Evolutionary conservation across 139 green algal species (phyloP).

Genomic region (Chlamydomonas incerta): DNA sequence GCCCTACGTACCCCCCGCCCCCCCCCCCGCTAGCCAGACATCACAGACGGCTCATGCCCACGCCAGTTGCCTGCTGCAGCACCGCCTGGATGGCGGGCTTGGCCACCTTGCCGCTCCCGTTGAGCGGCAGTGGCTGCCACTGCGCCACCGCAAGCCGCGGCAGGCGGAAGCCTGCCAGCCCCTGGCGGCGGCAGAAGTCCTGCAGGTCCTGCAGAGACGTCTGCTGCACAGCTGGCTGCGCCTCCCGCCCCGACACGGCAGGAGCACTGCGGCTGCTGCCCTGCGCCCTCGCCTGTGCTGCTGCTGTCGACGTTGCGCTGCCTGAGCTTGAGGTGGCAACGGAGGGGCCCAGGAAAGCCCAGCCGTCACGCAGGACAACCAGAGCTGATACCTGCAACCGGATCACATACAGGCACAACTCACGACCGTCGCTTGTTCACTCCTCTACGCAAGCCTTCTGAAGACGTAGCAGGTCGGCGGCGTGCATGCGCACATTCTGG

Average conservation of each 20-base stretch:
- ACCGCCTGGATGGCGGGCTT: slow-evolving; percentile 64
- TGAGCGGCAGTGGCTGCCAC: slow-evolving; percentile 60
- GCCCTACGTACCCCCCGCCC: too few species aligned
- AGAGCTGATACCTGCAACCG: slow-evolving; percentile 56
- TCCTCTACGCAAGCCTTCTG: too few species aligned
- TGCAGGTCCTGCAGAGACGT: slow-evolving; percentile 51
- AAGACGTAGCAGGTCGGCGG: too few species aligned
- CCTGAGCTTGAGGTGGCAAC: neutral
- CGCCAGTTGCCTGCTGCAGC: neutral
- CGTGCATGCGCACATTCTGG: too few species aligned
- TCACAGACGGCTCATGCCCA: too few species aligned
- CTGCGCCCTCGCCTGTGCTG: neutral
- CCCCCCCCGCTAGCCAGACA: too few species aligned
- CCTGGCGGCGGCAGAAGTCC: slow-evolving; percentile 56
- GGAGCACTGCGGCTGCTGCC: slow-evolving; percentile 13
- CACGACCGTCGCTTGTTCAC: too few species aligned
- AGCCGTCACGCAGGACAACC: slow-evolving; percentile 68
- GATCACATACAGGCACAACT: neutral
- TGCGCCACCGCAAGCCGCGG: slow-evolving; percentile 53
- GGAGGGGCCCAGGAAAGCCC: slow-evolving; percentile 45
- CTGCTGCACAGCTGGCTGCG: too few species aligned
- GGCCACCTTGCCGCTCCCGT: slow-evolving; percentile 77
- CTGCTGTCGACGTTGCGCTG: neutral
- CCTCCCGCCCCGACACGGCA: neutral
- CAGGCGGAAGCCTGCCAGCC: slow-evolving; percentile 78